Conservation (phyloP, 1,284 basidiomycete genomes). For the Microbotryum violaceum region DNA sequence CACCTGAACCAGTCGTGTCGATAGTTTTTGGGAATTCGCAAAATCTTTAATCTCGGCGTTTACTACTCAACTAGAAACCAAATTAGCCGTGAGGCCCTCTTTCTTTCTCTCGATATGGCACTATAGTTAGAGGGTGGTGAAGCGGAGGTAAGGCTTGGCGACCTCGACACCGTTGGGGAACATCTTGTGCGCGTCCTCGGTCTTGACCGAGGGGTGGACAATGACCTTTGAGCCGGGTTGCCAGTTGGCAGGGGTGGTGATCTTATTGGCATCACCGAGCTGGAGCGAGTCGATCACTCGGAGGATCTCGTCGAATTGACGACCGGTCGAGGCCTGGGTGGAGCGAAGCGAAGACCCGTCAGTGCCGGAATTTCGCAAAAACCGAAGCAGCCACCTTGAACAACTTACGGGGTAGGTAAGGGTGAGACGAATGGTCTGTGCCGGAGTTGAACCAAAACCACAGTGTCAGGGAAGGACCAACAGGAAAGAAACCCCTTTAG, state of each 20-base stretch:
- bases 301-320: slow-evolving; percentile 67
- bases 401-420: slow-evolving; percentile 70
- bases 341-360: background rate
- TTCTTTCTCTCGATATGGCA: background rate
- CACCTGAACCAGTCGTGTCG: too few relatives aligned
- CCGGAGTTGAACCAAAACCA: background rate
- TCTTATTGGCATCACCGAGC: slow-evolving; percentile 75
- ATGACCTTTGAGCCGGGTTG: slow-evolving; percentile 87
- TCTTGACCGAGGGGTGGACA: slow-evolving; percentile 65
- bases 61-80: too few relatives aligned
- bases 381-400: slow-evolving; percentile 35
- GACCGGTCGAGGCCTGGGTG: slow-evolving; percentile 45
- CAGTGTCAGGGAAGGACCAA: background rate
- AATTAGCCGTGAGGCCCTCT: background rate
- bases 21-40: too few relatives aligned
- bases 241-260: slow-evolving; percentile 77
- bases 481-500: background rate
- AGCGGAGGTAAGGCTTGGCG: slow-evolving; percentile 40
- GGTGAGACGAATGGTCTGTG: slow-evolving; percentile 71
- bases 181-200: slow-evolving; percentile 78
- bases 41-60: too few relatives aligned
- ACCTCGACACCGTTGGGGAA: slow-evolving; percentile 57
- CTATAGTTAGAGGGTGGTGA: slow-evolving; percentile 20
- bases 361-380: slow-evolving; percentile 49
- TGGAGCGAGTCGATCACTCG: slow-evolving; percentile 82